Conservation (phyloP, 2,329 filamentous ascomycete species). For the Pseudogymnoascus sp. region DNA sequence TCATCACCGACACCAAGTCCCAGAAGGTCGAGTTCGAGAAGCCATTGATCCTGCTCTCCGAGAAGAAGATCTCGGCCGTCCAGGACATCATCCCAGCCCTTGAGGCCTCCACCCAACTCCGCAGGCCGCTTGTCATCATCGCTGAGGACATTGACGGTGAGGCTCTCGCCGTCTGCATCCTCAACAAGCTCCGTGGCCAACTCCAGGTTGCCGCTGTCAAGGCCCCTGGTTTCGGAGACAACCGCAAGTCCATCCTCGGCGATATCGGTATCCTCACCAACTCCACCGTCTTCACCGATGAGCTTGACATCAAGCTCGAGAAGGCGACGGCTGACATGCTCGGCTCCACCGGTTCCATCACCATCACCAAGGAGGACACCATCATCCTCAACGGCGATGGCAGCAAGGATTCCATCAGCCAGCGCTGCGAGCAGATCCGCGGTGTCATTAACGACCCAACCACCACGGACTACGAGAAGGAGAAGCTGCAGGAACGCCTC, state of each 20-base stretch:
- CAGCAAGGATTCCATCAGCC: slow-evolving; percentile 83
- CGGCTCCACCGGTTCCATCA: slow-evolving; percentile 94
- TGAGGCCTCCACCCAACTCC: slow-evolving; percentile 90
- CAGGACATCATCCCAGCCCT: slow-evolving; percentile 98
- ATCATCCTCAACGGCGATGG: slow-evolving; percentile 97
- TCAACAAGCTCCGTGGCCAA: slow-evolving; percentile 99
- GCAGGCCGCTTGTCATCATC: slow-evolving; percentile 94
- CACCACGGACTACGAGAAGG: slow-evolving; percentile 99
- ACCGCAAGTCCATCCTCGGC: slow-evolving; percentile 98
- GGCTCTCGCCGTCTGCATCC: slow-evolving; percentile 95
- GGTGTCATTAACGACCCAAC: slow-evolving; percentile 89
- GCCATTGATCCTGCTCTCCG: slow-evolving; percentile 93
- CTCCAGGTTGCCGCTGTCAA: slow-evolving; percentile 98
- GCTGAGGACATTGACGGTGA: slow-evolving; percentile 99
- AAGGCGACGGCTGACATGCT: slow-evolving; percentile 95
- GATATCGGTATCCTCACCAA: slow-evolving; percentile 95
- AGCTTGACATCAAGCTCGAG: slow-evolving; percentile 98
- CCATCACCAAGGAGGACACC: slow-evolving; percentile 99
- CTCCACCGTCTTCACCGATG: slow-evolving; percentile 93
- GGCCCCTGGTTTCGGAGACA: slow-evolving; percentile 98
- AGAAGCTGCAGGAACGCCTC: slow-evolving; percentile 99
- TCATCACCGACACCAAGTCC: slow-evolving; percentile 98
- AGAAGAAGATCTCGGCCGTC: slow-evolving; percentile 99
- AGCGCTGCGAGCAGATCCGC: slow-evolving; percentile 98
- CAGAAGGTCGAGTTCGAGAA: slow-evolving; percentile 99